Percentiles rank a stretch among this genome's conserved stretches.
phyloP scores from a whole-genome alignment of 352 stramenopile species.

The Phytophthora meadii region DNA sequence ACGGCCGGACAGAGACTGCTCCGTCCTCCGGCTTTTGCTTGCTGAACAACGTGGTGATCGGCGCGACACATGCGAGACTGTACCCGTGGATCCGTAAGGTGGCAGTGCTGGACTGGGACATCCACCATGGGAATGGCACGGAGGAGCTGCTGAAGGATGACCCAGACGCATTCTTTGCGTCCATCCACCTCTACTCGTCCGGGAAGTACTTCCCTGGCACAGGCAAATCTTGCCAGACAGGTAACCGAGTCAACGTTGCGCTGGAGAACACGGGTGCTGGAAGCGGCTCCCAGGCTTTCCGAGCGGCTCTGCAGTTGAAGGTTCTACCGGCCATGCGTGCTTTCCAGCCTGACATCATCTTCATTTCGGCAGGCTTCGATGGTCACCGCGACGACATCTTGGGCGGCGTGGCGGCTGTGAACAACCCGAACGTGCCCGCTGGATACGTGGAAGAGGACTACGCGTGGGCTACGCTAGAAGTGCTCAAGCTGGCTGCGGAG shows the following conservation, averaged over 20 bases:
- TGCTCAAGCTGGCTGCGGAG: conserved; percentile 76
- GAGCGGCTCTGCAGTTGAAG: conserved; percentile 56
- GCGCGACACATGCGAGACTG: conserved; percentile 96
- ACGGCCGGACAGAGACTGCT: conserved; percentile 73
- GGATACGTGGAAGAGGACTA: conserved; percentile 88
- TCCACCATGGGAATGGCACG: conserved; percentile 99
- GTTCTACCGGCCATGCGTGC: conserved; percentile 79
- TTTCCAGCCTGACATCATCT: conserved; percentile 86
- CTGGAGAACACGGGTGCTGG: conserved; percentile 74
- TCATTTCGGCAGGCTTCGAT: conserved; percentile 91
- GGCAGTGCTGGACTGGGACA: conserved; percentile 99
- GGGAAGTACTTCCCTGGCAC: conserved; percentile 85
- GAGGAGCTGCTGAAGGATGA: conserved; percentile 91
- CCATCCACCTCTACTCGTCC: conserved; percentile 81
- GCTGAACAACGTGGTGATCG: conserved; percentile 99
- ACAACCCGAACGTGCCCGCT: conserved; percentile 76
- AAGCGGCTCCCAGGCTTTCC: conserved; percentile 74
- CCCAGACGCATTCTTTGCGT: conserved; percentile 84
- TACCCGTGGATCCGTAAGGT: conserved; percentile 92
- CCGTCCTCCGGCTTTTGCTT: conserved; percentile 96
- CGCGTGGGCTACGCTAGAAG: conserved; percentile 79
- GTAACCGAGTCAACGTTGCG: conserved; percentile 81
- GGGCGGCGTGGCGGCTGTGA: conserved; percentile 77
- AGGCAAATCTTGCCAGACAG: conserved; percentile 61
- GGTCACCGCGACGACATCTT: conserved; percentile 87